A percentile compares a stretch with the other conserved stretches of the same genome.
phyloP scores from a whole-genome alignment of 108 stramenopile species.

The Skeletonema potamos region DNA sequence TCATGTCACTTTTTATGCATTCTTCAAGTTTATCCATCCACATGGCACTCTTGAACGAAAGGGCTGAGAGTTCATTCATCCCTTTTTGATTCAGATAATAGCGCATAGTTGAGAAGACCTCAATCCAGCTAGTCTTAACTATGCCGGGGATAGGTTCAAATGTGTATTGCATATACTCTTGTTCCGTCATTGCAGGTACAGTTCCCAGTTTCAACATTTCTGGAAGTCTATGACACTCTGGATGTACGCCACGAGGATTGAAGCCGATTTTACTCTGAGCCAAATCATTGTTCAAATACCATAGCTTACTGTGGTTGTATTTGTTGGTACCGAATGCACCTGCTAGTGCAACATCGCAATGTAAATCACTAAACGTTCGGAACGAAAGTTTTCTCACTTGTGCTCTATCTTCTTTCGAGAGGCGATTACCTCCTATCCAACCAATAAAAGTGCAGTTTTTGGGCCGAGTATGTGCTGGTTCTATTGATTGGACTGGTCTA shows the following conservation, averaged over 20 bases:
- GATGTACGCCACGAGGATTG: background rate
- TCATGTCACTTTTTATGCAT: background rate
- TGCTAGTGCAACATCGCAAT: background rate
- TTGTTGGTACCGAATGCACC: background rate
- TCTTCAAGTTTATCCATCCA: background rate
- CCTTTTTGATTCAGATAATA: background rate
- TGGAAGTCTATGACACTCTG: background rate
- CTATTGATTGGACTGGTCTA: background rate
- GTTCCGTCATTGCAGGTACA: background rate
- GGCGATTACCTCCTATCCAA: background rate
- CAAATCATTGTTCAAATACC: background rate
- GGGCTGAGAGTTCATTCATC: background rate
- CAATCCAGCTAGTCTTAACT: background rate
- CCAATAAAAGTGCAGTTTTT: background rate
- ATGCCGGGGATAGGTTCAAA: background rate
- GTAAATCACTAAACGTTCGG: background rate
- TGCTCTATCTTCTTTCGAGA: background rate
- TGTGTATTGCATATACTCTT: slow-evolving; percentile 1
- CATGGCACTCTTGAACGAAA: background rate
- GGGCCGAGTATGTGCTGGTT: background rate
- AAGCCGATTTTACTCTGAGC: slow-evolving; percentile 2
- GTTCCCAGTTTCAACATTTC: background rate
- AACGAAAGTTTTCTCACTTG: background rate
- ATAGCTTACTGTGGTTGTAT: background rate
- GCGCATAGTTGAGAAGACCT: background rate